Conservation (phyloP, 106 monocot species). For the Xerophyta viscosa region DNA sequence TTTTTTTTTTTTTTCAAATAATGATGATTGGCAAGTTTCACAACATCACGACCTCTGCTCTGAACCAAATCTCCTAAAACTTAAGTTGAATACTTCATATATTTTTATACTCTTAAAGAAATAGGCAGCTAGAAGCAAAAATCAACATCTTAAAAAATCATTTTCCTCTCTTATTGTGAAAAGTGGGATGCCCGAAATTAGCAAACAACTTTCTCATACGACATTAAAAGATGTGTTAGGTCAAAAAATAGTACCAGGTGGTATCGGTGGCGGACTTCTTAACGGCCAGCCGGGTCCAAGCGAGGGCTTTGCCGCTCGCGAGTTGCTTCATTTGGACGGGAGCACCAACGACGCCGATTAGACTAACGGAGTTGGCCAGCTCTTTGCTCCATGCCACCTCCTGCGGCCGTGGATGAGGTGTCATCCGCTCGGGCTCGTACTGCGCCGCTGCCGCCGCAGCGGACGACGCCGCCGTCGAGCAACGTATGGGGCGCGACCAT, state of each 20-base stretch:
- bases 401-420: constrained; percentile 22
- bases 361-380: constrained; percentile 50
- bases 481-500: neutral
- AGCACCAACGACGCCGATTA: constrained; percentile 60
- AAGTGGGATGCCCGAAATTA: no score
- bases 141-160: no score
- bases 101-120: no score
- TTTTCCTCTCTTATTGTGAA: no score
- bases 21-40: no score
- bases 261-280: constrained; percentile 62
- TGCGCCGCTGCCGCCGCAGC: constrained; percentile 5
- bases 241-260: constrained; percentile 27
- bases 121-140: no score
- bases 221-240: no score
- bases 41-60: no score
- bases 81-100: no score
- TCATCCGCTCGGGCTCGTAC: constrained; percentile 18
- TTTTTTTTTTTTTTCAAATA: no score
- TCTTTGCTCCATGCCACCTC: constrained; percentile 70
- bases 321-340: constrained; percentile 70
- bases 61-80: no score
- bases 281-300: constrained; percentile 68
- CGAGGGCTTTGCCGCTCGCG: constrained; percentile 58
- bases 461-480: neutral
- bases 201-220: no score